Base-by-base conservation (phyloP, 352 stramenopile genomes). In the Phytopythium mirpurense region DNA sequence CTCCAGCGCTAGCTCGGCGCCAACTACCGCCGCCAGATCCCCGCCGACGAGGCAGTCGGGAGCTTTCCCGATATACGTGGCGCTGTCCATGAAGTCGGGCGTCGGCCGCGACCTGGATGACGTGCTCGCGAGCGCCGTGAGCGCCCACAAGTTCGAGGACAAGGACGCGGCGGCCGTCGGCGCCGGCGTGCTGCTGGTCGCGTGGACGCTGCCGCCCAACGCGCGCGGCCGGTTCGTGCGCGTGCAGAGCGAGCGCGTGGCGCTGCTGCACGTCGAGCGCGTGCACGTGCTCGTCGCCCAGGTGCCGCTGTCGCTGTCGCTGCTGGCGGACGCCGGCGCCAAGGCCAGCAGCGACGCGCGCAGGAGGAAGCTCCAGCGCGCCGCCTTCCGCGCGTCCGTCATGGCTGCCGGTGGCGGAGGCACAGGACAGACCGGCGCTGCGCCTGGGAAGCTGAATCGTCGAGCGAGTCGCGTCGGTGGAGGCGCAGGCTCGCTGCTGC, bases 51-150 rank as follows among this genome's bases (percentile, higher is more conserved):
- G 43, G 2, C 59, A 59, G 3, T 51, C 60, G n/a, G 57, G 60
- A 5, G 49, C 72, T 26, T 86, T 79, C 24, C 78, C 78, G 0
- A 41, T 88, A 2, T 64, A 88, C 44, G 57, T 88, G 10, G 70
- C 46, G 24, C 57, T 88, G 23, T 86, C 73, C 5, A 88, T 86
- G 78, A 88, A 83, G 46, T 77, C 70, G 5, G 78, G 78, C 2
- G 62, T 81, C 18, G 73, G 67, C 10, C 70, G 73, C 8, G 72
- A 86, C 52, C 68, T 78, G 14, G 75, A 83, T 40, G 73, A 87
- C 41, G 70, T 86, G 44, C 32, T 89, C 37, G 64, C 65, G 0
- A 78, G 75, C 54, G 68, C 62, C 46, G 75, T 86, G 42, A 80
- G 62, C 43, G 72, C 54, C 0, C 51, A 78, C 11, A 68, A 63